Base-by-base conservation (phyloP, 495 filamentous ascomycete genomes). In the Pseudotulostoma volvatum region DNA sequence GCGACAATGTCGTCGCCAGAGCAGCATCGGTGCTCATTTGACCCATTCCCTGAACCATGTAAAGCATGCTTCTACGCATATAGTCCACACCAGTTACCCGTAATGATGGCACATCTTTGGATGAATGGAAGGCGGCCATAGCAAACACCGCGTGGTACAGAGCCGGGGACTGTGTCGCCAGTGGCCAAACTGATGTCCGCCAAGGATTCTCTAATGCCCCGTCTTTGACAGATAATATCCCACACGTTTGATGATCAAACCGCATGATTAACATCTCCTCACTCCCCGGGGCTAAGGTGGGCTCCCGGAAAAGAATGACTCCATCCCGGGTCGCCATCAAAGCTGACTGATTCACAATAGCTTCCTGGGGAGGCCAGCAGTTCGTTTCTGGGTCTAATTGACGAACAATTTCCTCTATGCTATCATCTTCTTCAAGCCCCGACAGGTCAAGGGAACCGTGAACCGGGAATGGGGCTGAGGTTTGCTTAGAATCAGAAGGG, bases 131-230 rank as follows among this genome's bases (percentile, higher is more conserved):
- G 1, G 77, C 76, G 2, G 81, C 77, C 66, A 87, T 73, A 0
- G 81, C 73, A 34, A 74, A 71, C 36, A 87, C 70, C 5, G 81
- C 81, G 62, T 85, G 74, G 37, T 75, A 79, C n/a, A 87, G 54
- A 1, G 78, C 77, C 1, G 79, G 73, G 8, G 68, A 78, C 16
- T 75, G 65, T 44, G 59, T 64, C 4, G 76, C 79, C 28, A 87
- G 45, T 0, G 81, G 81, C 77, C 77, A 84, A 5, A 87, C 59
- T 16, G 81, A 60, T 0, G 70, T 84, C 28, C 77, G 66, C 81
- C 81, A 87, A 2, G 81, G 81, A 46, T 87, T 87, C 50, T 85
- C 81, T 15, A 61, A 71, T 9, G 63, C 66, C 0, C 81, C 81
- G 54, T 85, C 80, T 38, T 65, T 67, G 37, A 87, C 64, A 4